Percentiles rank a stretch among this genome's conserved stretches.
Evolutionary conservation across 495 filamentous ascomycete genomes (phyloP).

Genomic region (Pyrenula aspistea): DNA sequence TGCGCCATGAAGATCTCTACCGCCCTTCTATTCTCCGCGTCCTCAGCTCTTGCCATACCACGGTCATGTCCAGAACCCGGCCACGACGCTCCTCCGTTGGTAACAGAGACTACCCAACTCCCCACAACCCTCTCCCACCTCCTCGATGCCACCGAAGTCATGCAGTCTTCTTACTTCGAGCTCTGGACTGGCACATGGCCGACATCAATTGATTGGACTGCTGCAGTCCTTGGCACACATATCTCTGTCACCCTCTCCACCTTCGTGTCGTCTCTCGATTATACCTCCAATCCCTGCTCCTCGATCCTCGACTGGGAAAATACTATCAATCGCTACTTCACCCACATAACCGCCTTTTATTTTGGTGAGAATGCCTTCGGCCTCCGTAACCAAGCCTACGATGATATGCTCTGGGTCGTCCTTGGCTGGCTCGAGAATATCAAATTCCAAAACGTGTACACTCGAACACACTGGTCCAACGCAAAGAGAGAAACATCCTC

Average conservation of each 20-base stretch:
- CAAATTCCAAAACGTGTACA: constrained; percentile 57
- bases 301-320: constrained; percentile 49
- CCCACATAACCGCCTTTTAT: constrained; percentile 62
- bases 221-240: constrained; percentile 74
- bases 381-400: constrained; percentile 71
- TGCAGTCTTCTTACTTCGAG: constrained; percentile 70
- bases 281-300: constrained; percentile 5
- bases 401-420: constrained; percentile 97
- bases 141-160: constrained; percentile 51
- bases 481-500: constrained; percentile 41
- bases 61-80: neutral
- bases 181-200: constrained; percentile 77
- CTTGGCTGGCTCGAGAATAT: constrained; percentile 80
- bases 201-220: constrained; percentile 84
- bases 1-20: neutral
- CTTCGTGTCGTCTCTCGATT: constrained; percentile 34
- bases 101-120: neutral
- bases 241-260: constrained; percentile 56
- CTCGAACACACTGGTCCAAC: constrained; percentile 33
- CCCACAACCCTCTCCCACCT: constrained; percentile 27
- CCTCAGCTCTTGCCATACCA: neutral
- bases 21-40: neutral
- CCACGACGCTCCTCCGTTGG: neutral
- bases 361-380: constrained; percentile 75
- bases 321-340: constrained; percentile 70